These are phyloP conservation scores for Cephalotrichum gorgonifer DNA, from an alignment of 2,329 filamentous ascomycete species.

Conservation along the genomic window DNA sequence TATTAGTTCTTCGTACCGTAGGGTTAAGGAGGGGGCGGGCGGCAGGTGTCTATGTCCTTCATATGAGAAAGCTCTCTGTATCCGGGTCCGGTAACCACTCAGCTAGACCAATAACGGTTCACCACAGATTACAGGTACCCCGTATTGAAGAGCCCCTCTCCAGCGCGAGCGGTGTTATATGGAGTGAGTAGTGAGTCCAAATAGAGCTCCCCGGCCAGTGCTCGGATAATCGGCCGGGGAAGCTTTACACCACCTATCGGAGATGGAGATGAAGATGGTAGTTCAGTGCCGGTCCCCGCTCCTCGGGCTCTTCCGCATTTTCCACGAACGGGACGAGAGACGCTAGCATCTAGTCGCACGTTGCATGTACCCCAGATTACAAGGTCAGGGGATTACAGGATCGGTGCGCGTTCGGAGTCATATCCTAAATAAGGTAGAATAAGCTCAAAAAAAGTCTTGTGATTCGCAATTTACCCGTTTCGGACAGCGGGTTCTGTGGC, in stretches of 20 bases:
- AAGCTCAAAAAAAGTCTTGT: too few relatives aligned
- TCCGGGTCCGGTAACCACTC: too few relatives aligned
- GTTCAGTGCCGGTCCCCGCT: not conserved
- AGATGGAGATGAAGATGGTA: not conserved
- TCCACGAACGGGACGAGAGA: not conserved
- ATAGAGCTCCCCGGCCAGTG: too few relatives aligned
- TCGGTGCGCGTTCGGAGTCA: not conserved
- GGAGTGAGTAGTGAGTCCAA: too few relatives aligned
- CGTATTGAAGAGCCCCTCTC: too few relatives aligned
- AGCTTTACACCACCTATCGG: too few relatives aligned
- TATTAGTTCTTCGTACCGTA: not conserved
- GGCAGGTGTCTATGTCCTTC: not conserved
- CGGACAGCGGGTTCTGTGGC: not conserved
- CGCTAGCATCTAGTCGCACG: not conserved
- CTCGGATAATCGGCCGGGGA: too few relatives aligned
- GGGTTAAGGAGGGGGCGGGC: not conserved
- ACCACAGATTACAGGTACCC: too few relatives aligned
- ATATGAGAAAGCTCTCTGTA: too few relatives aligned
- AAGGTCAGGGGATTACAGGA: not conserved
- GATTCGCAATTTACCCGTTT: not conserved
- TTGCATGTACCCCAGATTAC: not conserved
- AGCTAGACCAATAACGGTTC: too few relatives aligned
- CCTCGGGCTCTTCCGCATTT: not conserved
- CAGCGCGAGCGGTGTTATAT: too few relatives aligned
- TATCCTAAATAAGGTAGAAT: too few relatives aligned